phyloP scores from a whole-genome alignment of 306 rosid genomes.

The Vigna hirtella region DNA sequence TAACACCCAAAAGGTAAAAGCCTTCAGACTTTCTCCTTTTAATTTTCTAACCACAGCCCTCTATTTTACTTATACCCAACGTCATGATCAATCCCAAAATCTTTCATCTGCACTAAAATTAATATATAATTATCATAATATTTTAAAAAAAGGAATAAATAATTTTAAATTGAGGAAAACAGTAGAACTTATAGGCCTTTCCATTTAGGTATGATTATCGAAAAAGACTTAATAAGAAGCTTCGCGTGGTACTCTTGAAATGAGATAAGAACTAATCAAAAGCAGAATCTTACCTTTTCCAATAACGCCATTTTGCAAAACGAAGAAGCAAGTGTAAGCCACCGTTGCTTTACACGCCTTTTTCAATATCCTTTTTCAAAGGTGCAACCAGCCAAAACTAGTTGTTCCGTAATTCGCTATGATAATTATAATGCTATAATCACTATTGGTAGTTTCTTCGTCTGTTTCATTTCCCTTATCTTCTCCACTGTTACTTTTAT shows the following conservation, averaged over 20 bases:
- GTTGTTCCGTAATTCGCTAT: constrained; percentile 9
- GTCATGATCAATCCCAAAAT: no score
- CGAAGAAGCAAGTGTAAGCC: constrained; percentile 19
- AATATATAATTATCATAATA: no score
- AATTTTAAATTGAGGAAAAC: no score
- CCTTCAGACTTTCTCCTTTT: no score
- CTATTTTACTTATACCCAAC: no score
- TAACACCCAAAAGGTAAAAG: no score
- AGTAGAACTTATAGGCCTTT: no score
- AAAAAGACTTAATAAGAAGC: constrained; percentile 10
- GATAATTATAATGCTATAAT: background rate
- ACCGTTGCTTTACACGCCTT: constrained; percentile 29
- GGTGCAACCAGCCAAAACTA: constrained; percentile 39
- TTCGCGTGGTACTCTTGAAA: constrained; percentile 17
- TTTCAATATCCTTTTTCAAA: constrained; percentile 32
- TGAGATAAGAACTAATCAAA: constrained; percentile 15
- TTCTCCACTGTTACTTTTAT: background rate
- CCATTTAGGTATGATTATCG: background rate
- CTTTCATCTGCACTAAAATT: no score
- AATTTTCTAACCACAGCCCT: no score
- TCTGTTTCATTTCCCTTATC: constrained; percentile 29
- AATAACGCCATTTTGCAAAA: constrained; percentile 43
- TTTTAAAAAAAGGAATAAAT: no score
- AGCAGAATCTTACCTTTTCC: constrained; percentile 49
- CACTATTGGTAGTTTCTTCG: constrained; percentile 21